phyloP scores from a whole-genome alignment of 208 protist species.

The Trypanosoma congolense region DNA sequence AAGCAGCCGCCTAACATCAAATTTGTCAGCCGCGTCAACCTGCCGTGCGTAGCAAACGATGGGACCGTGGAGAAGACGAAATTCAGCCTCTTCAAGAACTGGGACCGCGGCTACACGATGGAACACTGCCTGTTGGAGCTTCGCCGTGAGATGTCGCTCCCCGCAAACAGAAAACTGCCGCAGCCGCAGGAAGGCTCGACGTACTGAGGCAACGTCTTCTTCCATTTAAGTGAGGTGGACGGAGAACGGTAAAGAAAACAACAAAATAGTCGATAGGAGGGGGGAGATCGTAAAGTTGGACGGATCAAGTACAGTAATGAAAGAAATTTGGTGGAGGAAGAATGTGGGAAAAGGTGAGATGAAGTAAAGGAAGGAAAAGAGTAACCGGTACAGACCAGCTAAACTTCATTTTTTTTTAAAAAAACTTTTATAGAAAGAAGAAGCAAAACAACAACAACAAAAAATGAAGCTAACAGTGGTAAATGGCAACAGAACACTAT shows the following conservation, averaged over 20 bases:
- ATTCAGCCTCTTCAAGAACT: slow-evolving; percentile 77
- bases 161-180: slow-evolving; percentile 77
- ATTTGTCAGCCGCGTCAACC: slow-evolving; percentile 81
- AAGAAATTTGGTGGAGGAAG: slow-evolving; percentile 1
- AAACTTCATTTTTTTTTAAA: too few species aligned
- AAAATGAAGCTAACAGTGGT: neutral
- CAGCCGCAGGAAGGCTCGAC: slow-evolving; percentile 80
- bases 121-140: slow-evolving; percentile 84
- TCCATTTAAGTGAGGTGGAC: neutral
- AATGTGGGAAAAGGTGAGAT: neutral
- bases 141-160: slow-evolving; percentile 77
- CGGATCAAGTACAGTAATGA: too few species aligned
- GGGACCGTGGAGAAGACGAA: slow-evolving; percentile 67
- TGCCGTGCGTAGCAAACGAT: slow-evolving; percentile 77
- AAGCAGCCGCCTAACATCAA: slow-evolving; percentile 78
- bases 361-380: slow-evolving; percentile 2
- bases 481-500: too few species aligned
- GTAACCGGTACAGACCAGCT: neutral
- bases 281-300: neutral
- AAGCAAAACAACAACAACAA: slow-evolving; percentile 1
- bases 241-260: neutral
- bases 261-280: neutral
- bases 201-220: slow-evolving; percentile 16
- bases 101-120: slow-evolving; percentile 80
- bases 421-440: neutral